These are phyloP conservation scores for Ustilago nuda DNA, from an alignment of 1,284 basidiomycete species.

Conservation along the genomic window DNA sequence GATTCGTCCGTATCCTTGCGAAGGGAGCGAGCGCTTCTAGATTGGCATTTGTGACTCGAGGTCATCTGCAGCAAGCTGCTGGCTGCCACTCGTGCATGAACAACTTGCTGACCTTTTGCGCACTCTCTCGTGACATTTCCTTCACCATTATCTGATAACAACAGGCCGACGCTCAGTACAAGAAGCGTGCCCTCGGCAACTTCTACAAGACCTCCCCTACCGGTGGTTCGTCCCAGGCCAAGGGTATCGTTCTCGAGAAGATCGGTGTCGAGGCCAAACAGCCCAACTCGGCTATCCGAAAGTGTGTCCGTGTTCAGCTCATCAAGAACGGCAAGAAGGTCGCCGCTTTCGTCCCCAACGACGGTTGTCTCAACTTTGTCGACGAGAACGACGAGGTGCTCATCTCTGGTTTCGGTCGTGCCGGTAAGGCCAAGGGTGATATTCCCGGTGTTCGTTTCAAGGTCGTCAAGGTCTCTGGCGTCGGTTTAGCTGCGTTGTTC, in stretches of 20 bases:
- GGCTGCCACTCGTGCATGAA: background rate
- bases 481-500: slow-evolving; percentile 77
- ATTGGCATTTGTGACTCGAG: slow-evolving; percentile 1
- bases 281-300: slow-evolving; percentile 99
- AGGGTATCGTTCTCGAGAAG: slow-evolving; percentile 99
- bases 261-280: slow-evolving; percentile 89
- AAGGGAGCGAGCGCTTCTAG: background rate
- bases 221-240: slow-evolving; percentile 98
- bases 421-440: slow-evolving; percentile 99
- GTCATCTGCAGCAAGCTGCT: background rate
- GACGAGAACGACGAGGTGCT: slow-evolving; percentile 98
- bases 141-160: background rate
- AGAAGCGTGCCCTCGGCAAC: slow-evolving; percentile 99
- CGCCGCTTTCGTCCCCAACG: slow-evolving; percentile 75
- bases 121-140: background rate
- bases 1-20: background rate
- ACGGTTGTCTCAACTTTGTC: slow-evolving; percentile 95
- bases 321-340: slow-evolving; percentile 99
- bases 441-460: slow-evolving; percentile 92
- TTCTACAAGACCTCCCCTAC: slow-evolving; percentile 99
- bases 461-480: slow-evolving; percentile 99
- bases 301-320: slow-evolving; percentile 99
- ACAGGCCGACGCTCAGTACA: slow-evolving; percentile 98
- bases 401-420: slow-evolving; percentile 99
- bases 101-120: slow-evolving; percentile 20